These are phyloP conservation scores for Corylus heterophylla DNA, from an alignment of 306 rosid species.

Conservation along the genomic window DNA sequence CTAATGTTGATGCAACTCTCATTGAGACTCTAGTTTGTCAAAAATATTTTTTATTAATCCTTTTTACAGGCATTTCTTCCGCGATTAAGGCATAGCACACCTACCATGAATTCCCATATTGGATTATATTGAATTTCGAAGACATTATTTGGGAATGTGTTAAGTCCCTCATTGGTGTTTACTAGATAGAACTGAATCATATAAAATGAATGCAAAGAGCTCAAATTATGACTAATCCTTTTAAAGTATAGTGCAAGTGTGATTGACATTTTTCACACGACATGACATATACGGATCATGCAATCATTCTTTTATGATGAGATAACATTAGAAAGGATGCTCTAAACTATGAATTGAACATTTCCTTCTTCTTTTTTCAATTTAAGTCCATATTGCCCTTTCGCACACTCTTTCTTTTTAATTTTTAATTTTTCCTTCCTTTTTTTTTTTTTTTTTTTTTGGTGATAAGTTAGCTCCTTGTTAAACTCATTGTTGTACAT, in stretches of 20 bases:
- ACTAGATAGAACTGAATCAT: too few species aligned
- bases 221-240: too few species aligned
- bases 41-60: neutral
- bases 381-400: neutral
- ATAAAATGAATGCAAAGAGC: too few species aligned
- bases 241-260: too few species aligned
- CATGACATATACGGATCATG: neutral
- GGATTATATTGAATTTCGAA: too few species aligned
- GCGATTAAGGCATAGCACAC: neutral
- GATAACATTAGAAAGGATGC: constrained; percentile 1
- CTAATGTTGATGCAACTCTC: neutral
- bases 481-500: neutral
- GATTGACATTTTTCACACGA: neutral
- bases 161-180: too few species aligned
- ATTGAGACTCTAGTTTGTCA: neutral
- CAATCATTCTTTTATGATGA: neutral
- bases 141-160: too few species aligned
- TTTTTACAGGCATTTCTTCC: neutral
- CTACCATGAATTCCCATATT: too few species aligned
- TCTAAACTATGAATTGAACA: neutral
- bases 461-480: neutral
- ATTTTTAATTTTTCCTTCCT: too few species aligned
- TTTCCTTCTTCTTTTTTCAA: neutral
- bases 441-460: neutral
- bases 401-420: neutral